Base-by-base conservation (phyloP, 2,329 filamentous ascomycete species). In the Ceratocystis colombiana region DNA sequence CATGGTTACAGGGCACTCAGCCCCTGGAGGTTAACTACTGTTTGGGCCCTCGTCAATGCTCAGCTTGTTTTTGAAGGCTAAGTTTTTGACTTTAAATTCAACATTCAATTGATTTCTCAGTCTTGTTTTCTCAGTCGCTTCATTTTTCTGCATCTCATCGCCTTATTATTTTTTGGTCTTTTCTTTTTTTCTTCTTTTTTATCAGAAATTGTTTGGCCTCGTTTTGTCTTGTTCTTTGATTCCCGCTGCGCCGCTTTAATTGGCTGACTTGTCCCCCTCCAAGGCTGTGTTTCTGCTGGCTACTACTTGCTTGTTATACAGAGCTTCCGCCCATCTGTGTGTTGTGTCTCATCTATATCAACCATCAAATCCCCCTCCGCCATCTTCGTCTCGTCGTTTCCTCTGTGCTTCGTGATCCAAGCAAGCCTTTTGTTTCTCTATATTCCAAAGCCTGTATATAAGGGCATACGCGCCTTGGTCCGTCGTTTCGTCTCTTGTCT, bases 211-310 rank as follows among this genome's bases (percentile, higher is more conserved):
- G 12, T 6, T 44, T 45, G n/a, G 22, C 25, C 44, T 55, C 48
- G 48, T 8, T 46, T n/a, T 59, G 17, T 44, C 41, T 10, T 33
- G 10, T 53, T 48, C 17, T 48, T 30, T n/a, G 41, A 44, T 63
- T 63, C 17, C 53, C 53, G 28, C 53, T 20, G 53, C 28, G 28
- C 12, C 7, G 28, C 53, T 33, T 17, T 33, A 28, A 57, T 57
- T 57, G 53, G 53, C 25, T 33, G 25, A 57, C 30, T 57, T 37
- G 33, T 12, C 33, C 53, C 12, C 53, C 53, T 59, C 53, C 53
- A 59, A 33, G 25, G 53, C 53, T 33, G 53, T 30, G 53, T 59
- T n/a, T 37, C 33, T 37, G 33, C 33, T 37, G 33, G 33, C 8
- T 37, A 37, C 33, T 37, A 37, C 12, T 37, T 25, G 25, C 12